phyloP scores from a whole-genome alignment of 2,329 filamentous ascomycete genomes.

The Venturia aucupariae region DNA sequence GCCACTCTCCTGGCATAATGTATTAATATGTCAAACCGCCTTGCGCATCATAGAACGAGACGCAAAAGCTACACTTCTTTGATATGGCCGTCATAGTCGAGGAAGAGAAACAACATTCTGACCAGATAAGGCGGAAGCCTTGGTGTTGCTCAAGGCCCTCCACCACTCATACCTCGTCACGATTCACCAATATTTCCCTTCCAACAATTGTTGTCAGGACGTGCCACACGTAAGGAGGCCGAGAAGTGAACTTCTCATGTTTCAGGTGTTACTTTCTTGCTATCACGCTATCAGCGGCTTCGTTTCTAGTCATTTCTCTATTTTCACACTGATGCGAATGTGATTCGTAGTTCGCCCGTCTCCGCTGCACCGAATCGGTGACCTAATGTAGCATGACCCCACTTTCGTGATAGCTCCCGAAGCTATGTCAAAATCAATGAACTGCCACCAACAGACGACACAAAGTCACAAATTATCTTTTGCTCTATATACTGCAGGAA shows the following conservation, averaged over 20 bases:
- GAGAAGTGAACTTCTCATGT: neutral
- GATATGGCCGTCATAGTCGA: no score
- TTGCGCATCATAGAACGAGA: no score
- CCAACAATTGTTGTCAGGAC: no score
- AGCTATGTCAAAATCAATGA: neutral
- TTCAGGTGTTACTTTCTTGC: neutral
- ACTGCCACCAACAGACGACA: neutral
- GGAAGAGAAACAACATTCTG: no score
- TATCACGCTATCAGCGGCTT: neutral
- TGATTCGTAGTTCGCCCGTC: neutral
- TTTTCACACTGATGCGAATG: neutral
- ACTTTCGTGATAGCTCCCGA: neutral
- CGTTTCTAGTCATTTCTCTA: neutral
- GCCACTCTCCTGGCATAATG: no score
- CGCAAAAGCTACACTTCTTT: no score
- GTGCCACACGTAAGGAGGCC: neutral
- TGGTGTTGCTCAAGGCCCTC: no score
- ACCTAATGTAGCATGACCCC: neutral
- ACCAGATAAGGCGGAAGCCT: no score
- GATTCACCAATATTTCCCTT: no score
- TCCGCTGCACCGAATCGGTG: neutral
- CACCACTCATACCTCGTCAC: no score
- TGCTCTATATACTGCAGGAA: neutral
- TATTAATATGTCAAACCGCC: no score
- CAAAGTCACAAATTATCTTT: neutral